Evolutionary conservation across 2,329 filamentous ascomycete species (phyloP).

Genomic region (Akanthomyces uredinophilus): DNA sequence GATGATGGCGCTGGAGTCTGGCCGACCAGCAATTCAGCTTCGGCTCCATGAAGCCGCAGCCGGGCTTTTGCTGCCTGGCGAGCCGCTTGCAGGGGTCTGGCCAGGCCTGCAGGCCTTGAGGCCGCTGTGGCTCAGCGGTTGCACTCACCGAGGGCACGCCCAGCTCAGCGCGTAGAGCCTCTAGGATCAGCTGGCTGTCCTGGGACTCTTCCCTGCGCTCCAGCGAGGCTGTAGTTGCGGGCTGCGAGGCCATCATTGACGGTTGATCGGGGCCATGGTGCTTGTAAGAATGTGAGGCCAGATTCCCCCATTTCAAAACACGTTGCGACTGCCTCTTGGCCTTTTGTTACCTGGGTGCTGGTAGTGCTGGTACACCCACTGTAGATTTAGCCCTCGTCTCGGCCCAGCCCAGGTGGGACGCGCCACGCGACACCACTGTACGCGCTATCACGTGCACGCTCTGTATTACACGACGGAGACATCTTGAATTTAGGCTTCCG

Average conservation of each 20-base stretch:
- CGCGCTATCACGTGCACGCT: constrained; percentile 3
- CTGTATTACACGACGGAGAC: too few species aligned
- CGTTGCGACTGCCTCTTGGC: not conserved
- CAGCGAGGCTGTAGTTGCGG: not conserved
- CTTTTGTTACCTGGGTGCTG: not conserved
- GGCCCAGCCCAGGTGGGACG: not conserved
- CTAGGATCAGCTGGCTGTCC: constrained; percentile 39
- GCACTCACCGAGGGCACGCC: constrained; percentile 36
- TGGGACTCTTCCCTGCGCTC: constrained; percentile 28
- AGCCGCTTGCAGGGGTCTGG: not conserved
- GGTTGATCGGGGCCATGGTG: not conserved
- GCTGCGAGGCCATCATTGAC: constrained; percentile 1
- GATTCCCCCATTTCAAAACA: not conserved
- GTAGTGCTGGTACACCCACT: not conserved
- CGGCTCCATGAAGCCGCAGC: not conserved
- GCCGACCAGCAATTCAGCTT: not conserved
- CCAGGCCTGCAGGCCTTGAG: not conserved
- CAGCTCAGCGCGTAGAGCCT: constrained; percentile 34
- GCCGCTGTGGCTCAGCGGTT: constrained; percentile 5
- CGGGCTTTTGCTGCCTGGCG: constrained; percentile 12
- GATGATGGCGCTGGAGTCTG: not conserved
- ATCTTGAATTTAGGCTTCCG: too few species aligned
- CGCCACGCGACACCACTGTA: constrained; percentile 12
- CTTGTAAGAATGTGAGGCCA: not conserved
- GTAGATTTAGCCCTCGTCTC: not conserved